phyloP scores from a whole-genome alignment of 495 filamentous ascomycete genomes.

The Talaromyces borbonicus region DNA sequence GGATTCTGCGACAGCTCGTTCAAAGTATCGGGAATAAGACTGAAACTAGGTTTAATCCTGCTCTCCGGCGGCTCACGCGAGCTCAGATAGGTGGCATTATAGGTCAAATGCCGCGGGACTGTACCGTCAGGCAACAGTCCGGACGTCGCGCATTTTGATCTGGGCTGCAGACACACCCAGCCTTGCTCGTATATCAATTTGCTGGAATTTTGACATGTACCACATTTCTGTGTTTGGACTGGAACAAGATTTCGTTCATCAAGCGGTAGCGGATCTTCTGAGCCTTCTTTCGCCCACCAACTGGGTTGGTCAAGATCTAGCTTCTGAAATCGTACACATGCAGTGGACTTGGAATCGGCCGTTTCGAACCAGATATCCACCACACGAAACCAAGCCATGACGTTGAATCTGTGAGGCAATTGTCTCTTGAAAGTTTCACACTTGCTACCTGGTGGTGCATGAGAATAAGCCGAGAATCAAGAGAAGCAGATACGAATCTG shows the following conservation, averaged over 20 bases:
- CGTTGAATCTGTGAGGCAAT: constrained; percentile 55
- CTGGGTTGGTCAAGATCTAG: constrained; percentile 45
- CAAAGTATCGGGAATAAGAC: constrained; percentile 28
- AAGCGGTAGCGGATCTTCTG: constrained; percentile 12
- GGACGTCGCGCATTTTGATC: constrained; percentile 46
- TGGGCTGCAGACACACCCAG: constrained; percentile 59
- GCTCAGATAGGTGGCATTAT: constrained; percentile 48
- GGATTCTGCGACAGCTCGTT: constrained; percentile 21
- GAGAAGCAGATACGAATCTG: neutral
- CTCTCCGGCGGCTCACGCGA: constrained; percentile 27
- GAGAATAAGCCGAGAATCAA: no score
- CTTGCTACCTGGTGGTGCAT: constrained; percentile 38
- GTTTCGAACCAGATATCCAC: constrained; percentile 67
- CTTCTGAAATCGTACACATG: constrained; percentile 64
- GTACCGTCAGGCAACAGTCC: constrained; percentile 34
- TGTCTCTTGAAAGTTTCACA: constrained; percentile 42
- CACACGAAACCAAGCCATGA: constrained; percentile 65
- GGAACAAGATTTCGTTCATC: constrained; percentile 15
- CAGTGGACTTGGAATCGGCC: constrained; percentile 27
- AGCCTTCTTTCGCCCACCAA: constrained; percentile 55
- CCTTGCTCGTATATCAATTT: constrained; percentile 43
- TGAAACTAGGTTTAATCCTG: constrained; percentile 25
- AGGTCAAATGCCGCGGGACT: constrained; percentile 31
- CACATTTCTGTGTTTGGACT: constrained; percentile 24
- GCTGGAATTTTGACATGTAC: constrained; percentile 25